These are phyloP conservation scores for Ophiostoma piceae DNA, from an alignment of 2,329 filamentous ascomycete genomes.

Conservation along the genomic window DNA sequence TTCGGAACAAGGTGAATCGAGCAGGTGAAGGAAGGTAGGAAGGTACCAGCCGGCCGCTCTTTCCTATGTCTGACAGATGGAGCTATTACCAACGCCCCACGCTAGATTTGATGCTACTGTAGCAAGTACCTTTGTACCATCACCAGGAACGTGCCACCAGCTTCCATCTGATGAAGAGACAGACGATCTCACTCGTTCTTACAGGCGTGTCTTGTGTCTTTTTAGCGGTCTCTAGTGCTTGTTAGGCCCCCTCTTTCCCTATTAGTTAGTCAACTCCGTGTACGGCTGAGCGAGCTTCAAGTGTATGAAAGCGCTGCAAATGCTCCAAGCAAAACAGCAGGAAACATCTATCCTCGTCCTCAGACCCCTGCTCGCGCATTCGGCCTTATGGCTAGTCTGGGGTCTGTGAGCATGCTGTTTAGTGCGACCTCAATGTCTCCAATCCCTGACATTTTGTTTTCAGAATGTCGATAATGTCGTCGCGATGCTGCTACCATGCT, in stretches of 20 bases:
- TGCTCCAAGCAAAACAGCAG: neutral
- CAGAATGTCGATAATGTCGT: neutral
- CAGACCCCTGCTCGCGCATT: constrained; percentile 8
- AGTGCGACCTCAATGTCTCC: neutral
- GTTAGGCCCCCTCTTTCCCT: constrained; percentile 1
- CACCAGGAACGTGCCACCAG: constrained; percentile 4
- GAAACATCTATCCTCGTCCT: neutral
- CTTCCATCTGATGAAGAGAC: neutral
- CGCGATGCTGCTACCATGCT: neutral
- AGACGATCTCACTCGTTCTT: neutral
- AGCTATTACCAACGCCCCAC: neutral
- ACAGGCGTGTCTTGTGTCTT: neutral
- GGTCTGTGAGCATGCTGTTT: neutral
- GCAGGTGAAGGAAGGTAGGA: neutral
- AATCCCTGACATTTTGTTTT: neutral
- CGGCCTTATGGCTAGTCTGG: constrained; percentile 3
- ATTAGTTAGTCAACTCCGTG: constrained; percentile 13
- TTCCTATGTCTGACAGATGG: neutral
- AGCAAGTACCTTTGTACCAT: neutral
- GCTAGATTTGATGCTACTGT: neutral
- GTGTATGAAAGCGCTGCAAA: neutral
- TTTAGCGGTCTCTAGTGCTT: neutral
- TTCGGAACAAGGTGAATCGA: neutral
- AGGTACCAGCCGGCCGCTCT: neutral
- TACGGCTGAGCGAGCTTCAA: neutral